phyloP scores from a whole-genome alignment of 768 basidiomycete species.

The Kwoniella sp. region DNA sequence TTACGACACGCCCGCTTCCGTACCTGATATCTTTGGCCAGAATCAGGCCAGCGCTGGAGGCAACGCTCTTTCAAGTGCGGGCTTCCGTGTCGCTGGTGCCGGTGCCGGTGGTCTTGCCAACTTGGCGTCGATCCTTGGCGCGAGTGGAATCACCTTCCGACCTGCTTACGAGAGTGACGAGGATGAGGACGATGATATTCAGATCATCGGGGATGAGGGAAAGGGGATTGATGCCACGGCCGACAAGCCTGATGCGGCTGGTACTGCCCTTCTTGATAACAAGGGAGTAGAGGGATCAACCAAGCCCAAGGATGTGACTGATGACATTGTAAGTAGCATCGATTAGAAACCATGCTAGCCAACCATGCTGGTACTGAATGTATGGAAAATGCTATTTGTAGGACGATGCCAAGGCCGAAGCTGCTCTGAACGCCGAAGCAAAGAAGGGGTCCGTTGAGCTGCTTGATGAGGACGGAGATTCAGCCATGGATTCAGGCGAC shows the following conservation, averaged over 20 bases:
- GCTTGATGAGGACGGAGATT: constrained; percentile 50
- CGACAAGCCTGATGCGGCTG: constrained; percentile 15
- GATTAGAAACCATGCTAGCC: not conserved
- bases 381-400: constrained; percentile 2
- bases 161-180: constrained; percentile 62
- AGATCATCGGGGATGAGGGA: constrained; percentile 61
- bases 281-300: constrained; percentile 31
- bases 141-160: constrained; percentile 69
- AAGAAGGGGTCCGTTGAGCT: constrained; percentile 37
- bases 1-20: constrained; percentile 71
- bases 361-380: not conserved
- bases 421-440: constrained; percentile 14
- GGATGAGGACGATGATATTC: constrained; percentile 60
- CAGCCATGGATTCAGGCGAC: constrained; percentile 46
- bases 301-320: constrained; percentile 36
- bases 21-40: constrained; percentile 67
- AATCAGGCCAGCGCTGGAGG: constrained; percentile 17
- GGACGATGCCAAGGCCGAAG: constrained; percentile 18
- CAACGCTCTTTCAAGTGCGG: constrained; percentile 37
- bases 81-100: constrained; percentile 55
- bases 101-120: constrained; percentile 58
- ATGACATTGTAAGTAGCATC: constrained; percentile 30
- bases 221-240: constrained; percentile 40
- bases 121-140: constrained; percentile 64
- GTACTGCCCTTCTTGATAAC: constrained; percentile 25